Conservation (phyloP, 129 eudicot genomes). For the Logfia minima region DNA sequence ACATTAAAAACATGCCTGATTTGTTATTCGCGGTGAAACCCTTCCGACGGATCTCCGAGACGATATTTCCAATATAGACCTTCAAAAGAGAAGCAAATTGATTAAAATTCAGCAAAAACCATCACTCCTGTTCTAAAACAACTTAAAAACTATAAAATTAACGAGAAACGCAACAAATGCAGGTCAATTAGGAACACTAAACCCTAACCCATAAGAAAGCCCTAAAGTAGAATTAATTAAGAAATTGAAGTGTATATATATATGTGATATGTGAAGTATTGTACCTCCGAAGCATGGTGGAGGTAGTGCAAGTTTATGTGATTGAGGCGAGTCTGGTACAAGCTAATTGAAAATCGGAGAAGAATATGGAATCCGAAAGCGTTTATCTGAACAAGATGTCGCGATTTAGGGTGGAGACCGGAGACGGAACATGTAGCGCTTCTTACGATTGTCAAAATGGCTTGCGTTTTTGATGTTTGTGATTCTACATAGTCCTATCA, state of each 20-base stretch:
- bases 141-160: background rate
- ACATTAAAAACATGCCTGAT: slow-evolving; percentile 50
- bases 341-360: slow-evolving; percentile 1
- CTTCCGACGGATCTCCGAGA: slow-evolving; percentile 42
- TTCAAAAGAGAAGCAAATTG: slow-evolving; percentile 33
- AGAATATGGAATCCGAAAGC: slow-evolving; percentile 14
- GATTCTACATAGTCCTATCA: no score
- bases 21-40: slow-evolving; percentile 43
- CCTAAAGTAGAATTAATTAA: background rate
- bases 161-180: background rate
- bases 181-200: slow-evolving; percentile 12
- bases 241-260: background rate
- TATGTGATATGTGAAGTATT: background rate
- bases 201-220: slow-evolving; percentile 18
- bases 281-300: slow-evolving; percentile 52
- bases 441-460: slow-evolving; percentile 2
- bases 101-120: slow-evolving; percentile 2
- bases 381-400: slow-evolving; percentile 9
- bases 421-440: slow-evolving; percentile 15
- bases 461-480: background rate
- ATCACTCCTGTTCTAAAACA: background rate
- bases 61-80: slow-evolving; percentile 64
- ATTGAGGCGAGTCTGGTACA: background rate
- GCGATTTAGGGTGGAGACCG: slow-evolving; percentile 19
- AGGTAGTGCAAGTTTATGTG: slow-evolving; percentile 15